Evolutionary conservation across 2,329 filamentous ascomycete genomes (phyloP), one percentile per base, ranked within the genome.

Genomic region (Monosporascus sp.): DNA sequence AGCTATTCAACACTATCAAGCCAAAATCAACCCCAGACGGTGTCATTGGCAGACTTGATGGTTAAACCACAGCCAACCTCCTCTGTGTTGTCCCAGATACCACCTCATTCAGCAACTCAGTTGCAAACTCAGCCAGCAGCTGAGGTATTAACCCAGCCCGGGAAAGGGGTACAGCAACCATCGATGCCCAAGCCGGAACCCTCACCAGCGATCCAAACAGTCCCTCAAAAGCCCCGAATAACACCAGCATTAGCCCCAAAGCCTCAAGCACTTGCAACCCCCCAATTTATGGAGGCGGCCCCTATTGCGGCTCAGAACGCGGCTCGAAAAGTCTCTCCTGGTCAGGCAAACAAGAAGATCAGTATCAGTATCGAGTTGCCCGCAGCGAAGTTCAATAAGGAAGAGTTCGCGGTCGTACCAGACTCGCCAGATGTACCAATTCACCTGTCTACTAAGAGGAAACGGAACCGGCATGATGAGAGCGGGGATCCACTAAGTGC

Each of bases 401-500:
- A 76, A n/a, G 79, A 84, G 48, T 84, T 80, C 56, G 56, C 75
- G 2, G 72, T 78, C 14, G 71, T 81, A 3, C 65, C 72, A 2
- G 75, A 79, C 55, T 67, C 72, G 2, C 70, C 74, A 1, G 75
- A 80, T 54, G 72, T 76, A 19, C 76, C 78, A 1, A 60, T 68
- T 16, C 72, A 77, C 53, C 60, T 82, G 22, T 81, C 81, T 5
- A 64, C 65, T 31, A 77, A 80, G 58, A 87, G 78, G 53, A 85
- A 81, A 55, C 71, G 72, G 38, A 73, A 77, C 24, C 72, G 74
- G 22, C 68, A 72, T 20, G 74, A 80, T 49, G 78, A 76, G 7
- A 77, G 80, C 14, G 79, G 82, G 52, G 82, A 80, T 49, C 69
- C 82, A 3, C 73, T 87, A 20, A 77, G 82, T 17, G 72, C 86